phyloP scores from a whole-genome alignment of 306 rosid species.

The Sophora flavescens region DNA sequence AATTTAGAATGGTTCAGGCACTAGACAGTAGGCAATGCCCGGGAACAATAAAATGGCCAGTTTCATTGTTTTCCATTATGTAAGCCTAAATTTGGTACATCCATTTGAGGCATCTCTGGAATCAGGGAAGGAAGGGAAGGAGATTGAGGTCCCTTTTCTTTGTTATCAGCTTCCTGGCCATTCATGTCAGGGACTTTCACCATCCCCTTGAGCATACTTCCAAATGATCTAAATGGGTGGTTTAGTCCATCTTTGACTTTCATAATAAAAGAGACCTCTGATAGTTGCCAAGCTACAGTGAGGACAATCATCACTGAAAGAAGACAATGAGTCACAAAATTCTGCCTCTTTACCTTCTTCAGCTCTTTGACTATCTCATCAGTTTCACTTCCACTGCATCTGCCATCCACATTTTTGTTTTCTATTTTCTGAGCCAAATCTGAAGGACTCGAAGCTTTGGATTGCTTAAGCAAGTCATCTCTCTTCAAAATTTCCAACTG shows the following conservation, averaged over 20 bases:
- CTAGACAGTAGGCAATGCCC: too few relatives aligned
- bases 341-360: conserved; percentile 74
- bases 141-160: conserved; percentile 36
- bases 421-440: conserved; percentile 28
- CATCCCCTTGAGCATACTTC: conserved; percentile 51
- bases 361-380: conserved; percentile 71
- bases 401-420: conserved; percentile 30
- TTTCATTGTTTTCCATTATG: conserved; percentile 41
- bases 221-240: conserved; percentile 65
- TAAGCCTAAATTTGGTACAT: conserved; percentile 40
- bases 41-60: neutral
- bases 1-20: neutral
- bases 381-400: conserved; percentile 35
- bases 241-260: conserved; percentile 62
- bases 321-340: conserved; percentile 80
- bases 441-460: conserved; percentile 39
- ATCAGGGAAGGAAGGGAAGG: conserved; percentile 51
- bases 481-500: conserved; percentile 65
- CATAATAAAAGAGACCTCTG: conserved; percentile 72
- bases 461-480: conserved; percentile 42
- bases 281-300: conserved; percentile 81
- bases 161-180: conserved; percentile 47
- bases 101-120: conserved; percentile 54
- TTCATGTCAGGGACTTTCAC: conserved; percentile 44
- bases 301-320: conserved; percentile 81